Base-by-base conservation (phyloP, 345 rosid species). In the Acer saccharum region DNA sequence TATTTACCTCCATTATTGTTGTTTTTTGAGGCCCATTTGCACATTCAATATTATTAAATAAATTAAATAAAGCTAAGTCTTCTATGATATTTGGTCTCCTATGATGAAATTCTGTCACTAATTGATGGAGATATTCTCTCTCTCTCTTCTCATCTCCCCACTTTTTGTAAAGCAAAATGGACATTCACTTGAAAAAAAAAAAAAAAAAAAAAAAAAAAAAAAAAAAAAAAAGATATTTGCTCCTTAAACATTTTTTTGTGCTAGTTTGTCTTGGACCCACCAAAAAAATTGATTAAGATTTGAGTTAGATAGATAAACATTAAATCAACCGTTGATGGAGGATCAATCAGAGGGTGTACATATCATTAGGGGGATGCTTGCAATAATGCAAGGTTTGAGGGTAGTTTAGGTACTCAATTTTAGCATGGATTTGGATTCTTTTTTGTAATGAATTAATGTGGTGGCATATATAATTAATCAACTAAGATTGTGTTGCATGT, bases 1-100 rank as follows among this genome's bases (percentile, higher is more conserved):
- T 55, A n/a, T 64, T 10, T 1, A 25, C 39, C 78, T 78, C 73
- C 18, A 85, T 73, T 71, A 79, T 79, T 80, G 79, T 76, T 60
- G n/a, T 61, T 76, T 60, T n/a, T 61, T n/a, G 41, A 23, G 46
- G 27, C 43, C 43, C 74, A 50, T 29, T 3, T 4, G 39, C 48
- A 50, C 41, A 54, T 63, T 52, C 78, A 68, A 20, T 73, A 74
- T 68, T 35, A 10, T 60, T 62, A 68, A 73, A 23, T 16, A 62
- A 32, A 1, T 25, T 39, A 35, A 70, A 27, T 35, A 11, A 23
- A 46, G 57, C 41, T 10, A 23, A 27, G 77, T 76, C 84, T n/a
- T n/a, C n/a, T n/a, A n/a, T n/a, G n/a, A 5, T n/a, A n/a, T 57
- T 57, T 17, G 62, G 62, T 57, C 62, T 57, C 62, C 23, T 7